A percentile compares a stretch with the other conserved stretches of the same genome.
Evolutionary conservation across 2,329 filamentous ascomycete species (phyloP).

Genomic region (Fusarium pininemorale): DNA sequence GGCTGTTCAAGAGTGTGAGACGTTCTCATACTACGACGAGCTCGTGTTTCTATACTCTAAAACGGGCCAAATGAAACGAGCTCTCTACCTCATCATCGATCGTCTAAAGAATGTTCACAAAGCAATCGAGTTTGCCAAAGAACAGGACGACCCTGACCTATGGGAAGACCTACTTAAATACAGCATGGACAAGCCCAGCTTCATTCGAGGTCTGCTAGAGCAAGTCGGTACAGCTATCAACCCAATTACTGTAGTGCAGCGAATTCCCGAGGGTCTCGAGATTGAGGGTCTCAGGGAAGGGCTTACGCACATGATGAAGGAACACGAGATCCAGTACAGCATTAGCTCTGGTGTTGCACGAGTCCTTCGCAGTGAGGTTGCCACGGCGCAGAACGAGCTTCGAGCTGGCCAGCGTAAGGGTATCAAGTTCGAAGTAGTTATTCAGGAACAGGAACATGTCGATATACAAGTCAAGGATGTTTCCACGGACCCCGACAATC

Average conservation of each 20-base stretch:
- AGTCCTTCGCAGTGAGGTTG: conserved; percentile 88
- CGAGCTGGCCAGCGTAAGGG: conserved; percentile 82
- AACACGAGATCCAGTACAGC: conserved; percentile 94
- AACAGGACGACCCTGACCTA: conserved; percentile 88
- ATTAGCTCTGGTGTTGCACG: conserved; percentile 90
- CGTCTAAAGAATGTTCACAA: conserved; percentile 90
- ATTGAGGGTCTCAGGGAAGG: conserved; percentile 91
- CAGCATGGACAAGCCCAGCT: conserved; percentile 96
- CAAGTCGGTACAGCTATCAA: conserved; percentile 95
- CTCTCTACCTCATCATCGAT: conserved; percentile 91
- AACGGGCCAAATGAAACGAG: conserved; percentile 91
- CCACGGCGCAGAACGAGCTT: conserved; percentile 81
- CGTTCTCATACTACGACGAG: conserved; percentile 83
- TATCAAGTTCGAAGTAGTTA: conserved; percentile 84
- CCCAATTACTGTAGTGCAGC: conserved; percentile 86
- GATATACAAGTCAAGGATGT: conserved; percentile 55
- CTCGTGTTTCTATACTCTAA: conserved; percentile 97
- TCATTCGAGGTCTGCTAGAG: conserved; percentile 90
- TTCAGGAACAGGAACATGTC: conserved; percentile 55
- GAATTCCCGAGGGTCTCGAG: conserved; percentile 92
- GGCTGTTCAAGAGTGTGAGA: conserved; percentile 82
- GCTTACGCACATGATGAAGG: conserved; percentile 88
- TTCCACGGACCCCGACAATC: conserved; percentile 40
- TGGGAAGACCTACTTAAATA: conserved; percentile 97
- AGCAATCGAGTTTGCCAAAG: conserved; percentile 93